Evolutionary conservation across 1,284 basidiomycete genomes (phyloP), one percentile per base, ranked within the genome.

Genomic region (Ustilago vetiveriae): DNA sequence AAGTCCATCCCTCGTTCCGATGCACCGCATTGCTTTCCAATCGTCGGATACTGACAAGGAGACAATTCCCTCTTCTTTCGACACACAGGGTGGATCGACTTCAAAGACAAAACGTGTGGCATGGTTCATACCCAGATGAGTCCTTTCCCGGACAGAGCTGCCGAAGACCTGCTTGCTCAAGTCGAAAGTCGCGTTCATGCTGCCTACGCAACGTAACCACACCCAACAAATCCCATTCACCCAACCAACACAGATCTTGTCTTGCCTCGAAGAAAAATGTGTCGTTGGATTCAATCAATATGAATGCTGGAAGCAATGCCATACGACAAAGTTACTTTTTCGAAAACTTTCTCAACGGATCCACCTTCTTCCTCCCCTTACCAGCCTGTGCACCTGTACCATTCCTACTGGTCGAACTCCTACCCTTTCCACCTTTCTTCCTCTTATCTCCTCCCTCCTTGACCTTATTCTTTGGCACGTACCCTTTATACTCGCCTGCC

Each of bases 311-410:
- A 35, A 14, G 33, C 16, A n/a, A 35, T 13, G 10, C 7, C 6
- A 16, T 13, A n/a, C 13, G 6, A 16, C 13, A 11, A 7, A 16
- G 6, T 17, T 59, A 64, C 50, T 72, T 72, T 26, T 64, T 70
- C 19, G 69, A 64, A 35, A 75, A 75, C 48, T 76, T 75, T 10
- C 66, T 24, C 41, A 77, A 37, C 7, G 75, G 75, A 40, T 77
- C 75, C n/a, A 46, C 47, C 45, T 73, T 73, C 54, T 72, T 76
- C 21, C 44, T 58, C 4, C 29, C 23, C 30, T 49, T 58, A 0
- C 16, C 37, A 9, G 39, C 24, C n/a, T n/a, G n/a, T 26, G 24
- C 6, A 10, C 38, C 22, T 14, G 6, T 40, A n/a, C 19, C 29
- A 24, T 42, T 29, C 22, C 45, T 55, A 10, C 24, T 33, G 21